Evolutionary conservation across 208 protist genomes (phyloP).

Genomic region (Naegleria gruberi): DNA sequence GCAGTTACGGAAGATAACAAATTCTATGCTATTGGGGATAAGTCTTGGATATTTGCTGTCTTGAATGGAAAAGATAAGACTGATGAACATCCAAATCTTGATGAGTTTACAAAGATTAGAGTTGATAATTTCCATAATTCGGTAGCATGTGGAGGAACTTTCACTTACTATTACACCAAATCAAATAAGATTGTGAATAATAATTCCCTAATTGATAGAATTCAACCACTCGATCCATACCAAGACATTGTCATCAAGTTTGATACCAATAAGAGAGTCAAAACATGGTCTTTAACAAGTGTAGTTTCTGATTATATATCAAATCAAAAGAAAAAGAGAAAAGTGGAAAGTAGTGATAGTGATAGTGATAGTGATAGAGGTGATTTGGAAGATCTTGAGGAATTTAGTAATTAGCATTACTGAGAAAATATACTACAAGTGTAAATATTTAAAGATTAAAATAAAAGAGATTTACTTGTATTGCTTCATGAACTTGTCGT

Average conservation of each 20-base stretch:
- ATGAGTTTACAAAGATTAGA: neutral
- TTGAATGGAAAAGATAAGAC: neutral
- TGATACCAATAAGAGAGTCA: neutral
- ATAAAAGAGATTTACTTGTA: constrained; percentile 15
- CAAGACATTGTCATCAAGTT: neutral
- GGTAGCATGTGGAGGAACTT: neutral
- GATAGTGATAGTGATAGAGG: no score
- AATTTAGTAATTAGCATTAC: no score
- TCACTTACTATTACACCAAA: neutral
- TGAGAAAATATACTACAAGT: no score
- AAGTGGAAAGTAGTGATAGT: no score
- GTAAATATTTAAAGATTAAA: no score
- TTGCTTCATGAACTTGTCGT: constrained; percentile 45
- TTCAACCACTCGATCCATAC: neutral
- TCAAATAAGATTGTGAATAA: neutral
- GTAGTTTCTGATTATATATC: no score
- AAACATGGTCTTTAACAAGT: neutral
- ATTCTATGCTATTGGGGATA: neutral
- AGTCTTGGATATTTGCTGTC: neutral
- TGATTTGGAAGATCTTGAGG: no score
- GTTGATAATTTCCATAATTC: neutral
- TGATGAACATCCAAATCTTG: neutral
- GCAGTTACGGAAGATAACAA: neutral
- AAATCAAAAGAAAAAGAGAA: no score
- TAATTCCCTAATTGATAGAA: neutral